Percentiles rank a stretch among this genome's conserved stretches.
These are phyloP conservation scores for Clonostachys chloroleuca DNA, from an alignment of 2,329 filamentous ascomycete species.

Conservation along the genomic window DNA sequence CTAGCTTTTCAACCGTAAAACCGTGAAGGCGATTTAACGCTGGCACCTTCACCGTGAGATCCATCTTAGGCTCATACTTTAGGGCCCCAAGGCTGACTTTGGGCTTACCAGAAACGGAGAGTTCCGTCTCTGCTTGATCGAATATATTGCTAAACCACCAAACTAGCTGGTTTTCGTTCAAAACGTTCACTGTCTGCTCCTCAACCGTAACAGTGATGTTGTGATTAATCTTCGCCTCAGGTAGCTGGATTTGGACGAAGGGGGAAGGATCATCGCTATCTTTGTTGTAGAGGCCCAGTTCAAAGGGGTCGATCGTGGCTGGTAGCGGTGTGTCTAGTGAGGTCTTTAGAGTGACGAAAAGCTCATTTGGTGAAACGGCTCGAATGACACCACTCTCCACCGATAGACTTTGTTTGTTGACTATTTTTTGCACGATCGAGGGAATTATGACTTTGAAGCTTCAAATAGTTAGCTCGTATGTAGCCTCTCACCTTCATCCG, in stretches of 20 bases:
- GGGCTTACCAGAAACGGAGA: slow-evolving; percentile 30
- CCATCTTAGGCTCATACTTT: slow-evolving; percentile 25
- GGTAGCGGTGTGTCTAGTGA: slow-evolving; percentile 30
- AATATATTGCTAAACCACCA: slow-evolving; percentile 33
- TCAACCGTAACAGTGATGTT: slow-evolving; percentile 26
- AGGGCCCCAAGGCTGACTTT: slow-evolving; percentile 31
- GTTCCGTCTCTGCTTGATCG: slow-evolving; percentile 21
- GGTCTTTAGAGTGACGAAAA: slow-evolving; percentile 29
- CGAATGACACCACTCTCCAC: slow-evolving; percentile 26
- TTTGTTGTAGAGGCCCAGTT: slow-evolving; percentile 33
- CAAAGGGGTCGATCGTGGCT: slow-evolving; percentile 28
- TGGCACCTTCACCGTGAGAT: slow-evolving; percentile 33
- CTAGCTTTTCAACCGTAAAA: slow-evolving; percentile 29
- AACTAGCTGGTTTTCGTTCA: slow-evolving; percentile 30
- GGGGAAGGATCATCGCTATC: slow-evolving; percentile 13
- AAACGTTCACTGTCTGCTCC: slow-evolving; percentile 25
- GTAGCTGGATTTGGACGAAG: slow-evolving; percentile 17
- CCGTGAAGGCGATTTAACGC: slow-evolving; percentile 33
- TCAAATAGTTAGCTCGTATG: neutral
- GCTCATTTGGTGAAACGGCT: slow-evolving; percentile 19
- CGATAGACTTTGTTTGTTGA: slow-evolving; percentile 32
- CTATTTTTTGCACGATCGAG: slow-evolving; percentile 36
- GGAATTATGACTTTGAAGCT: slow-evolving; percentile 42
- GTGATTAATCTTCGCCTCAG: slow-evolving; percentile 22
- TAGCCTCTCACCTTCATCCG: neutral